phyloP scores from a whole-genome alignment of 306 rosid species.

The Comarum palustre region DNA sequence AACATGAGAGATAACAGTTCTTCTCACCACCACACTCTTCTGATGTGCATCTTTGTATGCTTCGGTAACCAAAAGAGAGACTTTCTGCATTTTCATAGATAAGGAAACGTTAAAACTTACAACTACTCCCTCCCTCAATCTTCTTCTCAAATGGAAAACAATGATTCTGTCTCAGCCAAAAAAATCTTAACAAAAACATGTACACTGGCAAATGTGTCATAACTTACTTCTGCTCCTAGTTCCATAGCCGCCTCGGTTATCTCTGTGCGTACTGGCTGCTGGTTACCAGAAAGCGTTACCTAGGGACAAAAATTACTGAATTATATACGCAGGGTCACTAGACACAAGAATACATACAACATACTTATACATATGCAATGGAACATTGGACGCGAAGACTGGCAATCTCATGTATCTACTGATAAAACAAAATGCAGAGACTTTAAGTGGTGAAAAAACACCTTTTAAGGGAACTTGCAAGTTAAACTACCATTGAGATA shows the following conservation, averaged over 20 bases:
- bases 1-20: not conserved
- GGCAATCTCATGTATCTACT: not conserved
- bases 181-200: not conserved
- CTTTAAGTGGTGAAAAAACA: not conserved
- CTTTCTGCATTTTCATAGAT: constrained; percentile 51
- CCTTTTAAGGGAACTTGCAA: not conserved
- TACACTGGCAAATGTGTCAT: not conserved
- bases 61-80: constrained; percentile 69
- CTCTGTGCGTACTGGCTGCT: constrained; percentile 76
- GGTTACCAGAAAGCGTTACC: constrained; percentile 87
- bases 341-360: not conserved
- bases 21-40: constrained; percentile 72
- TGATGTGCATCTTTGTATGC: constrained; percentile 85
- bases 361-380: not conserved
- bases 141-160: not conserved
- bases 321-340: constrained; percentile 5
- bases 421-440: not conserved
- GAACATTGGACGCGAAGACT: not conserved
- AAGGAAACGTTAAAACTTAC: not conserved
- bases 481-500: not conserved
- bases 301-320: constrained; percentile 18
- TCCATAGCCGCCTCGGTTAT: constrained; percentile 90
- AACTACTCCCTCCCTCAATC: not conserved
- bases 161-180: not conserved
- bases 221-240: constrained; percentile 78